Conservation (phyloP, 805 yeast genomes). For the Wickerhamiella sergipiensis region DNA sequence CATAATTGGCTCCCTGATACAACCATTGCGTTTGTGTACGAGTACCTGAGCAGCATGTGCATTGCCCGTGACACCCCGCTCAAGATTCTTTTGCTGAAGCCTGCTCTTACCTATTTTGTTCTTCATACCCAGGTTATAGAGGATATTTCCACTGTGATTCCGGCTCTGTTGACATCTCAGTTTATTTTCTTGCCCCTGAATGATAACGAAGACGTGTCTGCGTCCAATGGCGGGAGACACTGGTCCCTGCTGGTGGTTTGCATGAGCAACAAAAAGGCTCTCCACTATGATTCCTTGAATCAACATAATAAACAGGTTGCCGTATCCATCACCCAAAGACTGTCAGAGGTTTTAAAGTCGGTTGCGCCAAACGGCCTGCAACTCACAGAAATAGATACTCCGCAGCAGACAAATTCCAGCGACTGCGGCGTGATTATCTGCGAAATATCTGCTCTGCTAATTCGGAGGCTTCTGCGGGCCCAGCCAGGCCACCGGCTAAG, state of each 20-base stretch:
- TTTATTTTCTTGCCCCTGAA: conserved; percentile 34
- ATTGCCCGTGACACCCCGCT: neutral
- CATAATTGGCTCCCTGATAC: conserved; percentile 69
- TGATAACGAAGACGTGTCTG: neutral
- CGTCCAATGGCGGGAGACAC: conserved; percentile 18
- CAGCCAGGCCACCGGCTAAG: conserved; percentile 14
- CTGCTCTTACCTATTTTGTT: neutral
- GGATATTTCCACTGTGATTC: neutral
- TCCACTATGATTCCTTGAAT: conserved; percentile 2
- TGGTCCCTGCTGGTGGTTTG: conserved; percentile 7
- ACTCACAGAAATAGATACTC: conserved; percentile 25
- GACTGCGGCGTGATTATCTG: conserved; percentile 36
- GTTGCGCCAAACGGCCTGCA: neutral
- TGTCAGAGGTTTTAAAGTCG: neutral
- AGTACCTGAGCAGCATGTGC: conserved; percentile 31
- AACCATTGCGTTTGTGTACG: conserved; percentile 49
- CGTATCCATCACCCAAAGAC: neutral
- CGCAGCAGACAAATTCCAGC: conserved; percentile 36
- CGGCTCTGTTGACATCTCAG: conserved; percentile 14
- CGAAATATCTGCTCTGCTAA: conserved; percentile 21
- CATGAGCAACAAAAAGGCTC: neutral
- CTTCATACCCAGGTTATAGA: neutral
- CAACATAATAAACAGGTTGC: neutral
- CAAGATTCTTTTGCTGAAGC: neutral
- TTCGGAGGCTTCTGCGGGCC: conserved; percentile 15